phyloP scores from a whole-genome alignment of 768 basidiomycete genomes.

The Lactifluus rugatus region DNA sequence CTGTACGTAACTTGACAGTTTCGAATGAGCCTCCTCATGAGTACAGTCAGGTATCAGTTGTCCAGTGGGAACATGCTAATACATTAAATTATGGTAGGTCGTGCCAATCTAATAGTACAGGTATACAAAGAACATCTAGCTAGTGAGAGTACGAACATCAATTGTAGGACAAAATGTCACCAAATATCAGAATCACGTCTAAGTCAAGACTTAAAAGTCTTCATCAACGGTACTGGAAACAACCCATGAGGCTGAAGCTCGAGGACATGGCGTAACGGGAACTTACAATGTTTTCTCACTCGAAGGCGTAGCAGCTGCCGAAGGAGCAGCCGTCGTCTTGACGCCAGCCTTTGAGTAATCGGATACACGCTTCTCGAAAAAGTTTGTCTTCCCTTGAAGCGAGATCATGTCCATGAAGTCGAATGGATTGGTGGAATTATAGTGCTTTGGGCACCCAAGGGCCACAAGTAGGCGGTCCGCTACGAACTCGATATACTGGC shows the following conservation, averaged over 20 bases:
- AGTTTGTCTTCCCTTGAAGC: constrained; percentile 92
- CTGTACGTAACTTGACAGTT: background rate
- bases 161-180: background rate
- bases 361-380: constrained; percentile 92
- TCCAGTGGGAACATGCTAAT: background rate
- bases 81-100: constrained; percentile 15
- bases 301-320: background rate
- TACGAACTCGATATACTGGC: constrained; percentile 86
- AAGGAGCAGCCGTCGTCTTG: constrained; percentile 10
- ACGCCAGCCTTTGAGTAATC: constrained; percentile 67
- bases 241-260: background rate
- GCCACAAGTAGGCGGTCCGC: constrained; percentile 81
- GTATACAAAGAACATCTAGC: constrained; percentile 14
- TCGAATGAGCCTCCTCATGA: background rate
- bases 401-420: constrained; percentile 97
- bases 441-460: constrained; percentile 74
- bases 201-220: constrained; percentile 1
- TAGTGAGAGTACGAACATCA: background rate
- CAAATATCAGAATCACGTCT: background rate
- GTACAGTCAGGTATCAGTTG: background rate
- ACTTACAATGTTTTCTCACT: constrained; percentile 33
- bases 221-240: constrained; percentile 15
- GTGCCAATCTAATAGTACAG: constrained; percentile 11
- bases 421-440: constrained; percentile 71
- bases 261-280: background rate